Evolutionary conservation across 2,329 filamentous ascomycete species (phyloP).

Genomic region (Neonectria punicea): DNA sequence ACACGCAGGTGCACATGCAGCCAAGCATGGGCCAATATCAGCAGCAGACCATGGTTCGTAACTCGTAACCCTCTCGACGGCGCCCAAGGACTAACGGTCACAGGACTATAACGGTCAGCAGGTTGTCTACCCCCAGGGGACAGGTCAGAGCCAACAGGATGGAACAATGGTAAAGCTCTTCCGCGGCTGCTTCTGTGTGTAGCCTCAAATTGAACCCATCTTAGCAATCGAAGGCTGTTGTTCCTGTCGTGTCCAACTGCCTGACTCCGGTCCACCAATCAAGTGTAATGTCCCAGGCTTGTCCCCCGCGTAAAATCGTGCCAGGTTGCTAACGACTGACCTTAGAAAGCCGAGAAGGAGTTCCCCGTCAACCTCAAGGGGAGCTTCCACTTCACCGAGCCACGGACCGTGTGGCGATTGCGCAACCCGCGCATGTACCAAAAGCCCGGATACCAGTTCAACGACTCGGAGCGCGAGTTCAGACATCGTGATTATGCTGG

Average conservation of each 20-base stretch:
- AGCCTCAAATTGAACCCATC: slow-evolving; percentile 39
- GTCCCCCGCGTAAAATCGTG: background rate
- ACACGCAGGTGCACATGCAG: slow-evolving; percentile 29
- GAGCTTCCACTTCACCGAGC: slow-evolving; percentile 35
- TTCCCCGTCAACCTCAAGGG: slow-evolving; percentile 41
- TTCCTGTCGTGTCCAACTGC: slow-evolving; percentile 12
- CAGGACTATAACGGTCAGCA: slow-evolving; percentile 36
- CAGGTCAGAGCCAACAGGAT: slow-evolving; percentile 36
- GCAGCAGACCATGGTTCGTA: slow-evolving; percentile 33
- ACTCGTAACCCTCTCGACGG: background rate
- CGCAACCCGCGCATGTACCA: slow-evolving; percentile 39
- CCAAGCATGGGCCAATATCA: slow-evolving; percentile 35
- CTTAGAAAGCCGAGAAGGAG: slow-evolving; percentile 37
- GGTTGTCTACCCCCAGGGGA: slow-evolving; percentile 35
- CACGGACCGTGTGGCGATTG: slow-evolving; percentile 33
- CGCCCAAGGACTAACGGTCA: slow-evolving; percentile 6
- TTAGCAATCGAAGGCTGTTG: slow-evolving; percentile 36
- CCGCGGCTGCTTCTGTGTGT: slow-evolving; percentile 42
- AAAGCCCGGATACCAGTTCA: slow-evolving; percentile 36
- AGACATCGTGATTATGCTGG: slow-evolving; percentile 41
- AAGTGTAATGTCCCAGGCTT: background rate
- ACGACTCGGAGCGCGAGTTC: slow-evolving; percentile 24
- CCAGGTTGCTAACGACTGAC: slow-evolving; percentile 21
- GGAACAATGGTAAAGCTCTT: slow-evolving; percentile 44
- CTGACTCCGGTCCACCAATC: slow-evolving; percentile 5